Conservation (phyloP, 257 asterid genomes). For the Scutellaria barbata region DNA sequence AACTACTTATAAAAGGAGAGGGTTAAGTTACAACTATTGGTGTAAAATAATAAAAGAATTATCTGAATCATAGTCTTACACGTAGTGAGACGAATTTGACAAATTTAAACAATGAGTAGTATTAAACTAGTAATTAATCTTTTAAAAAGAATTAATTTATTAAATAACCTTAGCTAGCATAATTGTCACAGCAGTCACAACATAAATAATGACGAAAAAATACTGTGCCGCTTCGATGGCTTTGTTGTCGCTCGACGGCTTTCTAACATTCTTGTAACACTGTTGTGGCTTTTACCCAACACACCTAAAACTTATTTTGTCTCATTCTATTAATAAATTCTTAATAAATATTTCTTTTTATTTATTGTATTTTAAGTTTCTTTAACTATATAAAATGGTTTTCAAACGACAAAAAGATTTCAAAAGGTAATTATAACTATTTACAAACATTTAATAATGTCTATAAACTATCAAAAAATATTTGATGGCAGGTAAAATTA, state of each 20-base stretch:
- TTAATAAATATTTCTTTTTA: no score
- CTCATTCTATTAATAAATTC: no score
- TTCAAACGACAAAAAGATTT: no score
- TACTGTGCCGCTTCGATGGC: conserved; percentile 11
- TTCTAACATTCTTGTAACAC: neutral
- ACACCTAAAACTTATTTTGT: no score
- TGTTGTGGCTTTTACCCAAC: no score
- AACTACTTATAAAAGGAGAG: conserved; percentile 18
- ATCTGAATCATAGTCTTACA: conserved; percentile 21
- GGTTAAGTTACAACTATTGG: conserved; percentile 25
- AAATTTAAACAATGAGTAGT: neutral
- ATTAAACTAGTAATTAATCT: neutral
- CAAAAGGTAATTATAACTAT: no score
- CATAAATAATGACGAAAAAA: conserved; percentile 25
- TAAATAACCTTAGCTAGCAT: neutral
- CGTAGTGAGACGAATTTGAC: conserved; percentile 19
- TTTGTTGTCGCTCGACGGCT: conserved; percentile 38
- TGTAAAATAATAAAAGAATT: conserved; percentile 18
- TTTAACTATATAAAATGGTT: no score
- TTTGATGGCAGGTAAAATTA: no score
- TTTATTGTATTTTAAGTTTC: no score
- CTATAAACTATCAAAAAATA: no score
- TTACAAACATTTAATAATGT: no score
- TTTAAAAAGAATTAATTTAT: neutral
- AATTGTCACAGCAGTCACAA: conserved; percentile 24